Conservation (phyloP, 352 stramenopile genomes). For the Halophytophthora batemanensis region DNA sequence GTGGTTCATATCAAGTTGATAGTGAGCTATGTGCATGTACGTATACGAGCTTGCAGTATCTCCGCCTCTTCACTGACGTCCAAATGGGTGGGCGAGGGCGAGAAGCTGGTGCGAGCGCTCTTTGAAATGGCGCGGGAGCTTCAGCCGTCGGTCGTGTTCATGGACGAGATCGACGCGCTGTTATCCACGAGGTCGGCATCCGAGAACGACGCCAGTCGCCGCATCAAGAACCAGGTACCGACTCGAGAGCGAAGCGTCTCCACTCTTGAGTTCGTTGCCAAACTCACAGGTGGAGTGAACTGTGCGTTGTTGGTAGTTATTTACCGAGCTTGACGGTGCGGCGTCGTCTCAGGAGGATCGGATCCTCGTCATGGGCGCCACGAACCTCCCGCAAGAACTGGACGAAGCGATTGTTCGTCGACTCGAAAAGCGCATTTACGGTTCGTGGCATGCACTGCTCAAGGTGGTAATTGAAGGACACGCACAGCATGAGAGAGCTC, state of each 20-base stretch:
- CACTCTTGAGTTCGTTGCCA: neutral
- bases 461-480: neutral
- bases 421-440: constrained; percentile 88
- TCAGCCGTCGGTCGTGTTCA: constrained; percentile 85
- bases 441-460: constrained; percentile 24
- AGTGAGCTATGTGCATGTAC: constrained; percentile 8
- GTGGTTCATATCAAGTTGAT: constrained; percentile 4
- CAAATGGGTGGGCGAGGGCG: constrained; percentile 90
- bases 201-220: constrained; percentile 83
- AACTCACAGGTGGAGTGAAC: neutral
- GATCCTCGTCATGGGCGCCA: constrained; percentile 87
- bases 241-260: neutral
- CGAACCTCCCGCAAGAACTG: constrained; percentile 83
- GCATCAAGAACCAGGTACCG: constrained; percentile 88
- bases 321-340: constrained; percentile 82
- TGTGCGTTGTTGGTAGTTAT: constrained; percentile 53
- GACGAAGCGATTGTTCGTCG: constrained; percentile 86
- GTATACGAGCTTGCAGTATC: too few relatives aligned
- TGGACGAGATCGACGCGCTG: constrained; percentile 89
- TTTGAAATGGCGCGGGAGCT: constrained; percentile 90
- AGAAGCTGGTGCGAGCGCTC: constrained; percentile 94
- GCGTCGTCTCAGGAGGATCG: constrained; percentile 68
- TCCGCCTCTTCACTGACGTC: constrained; percentile 86
- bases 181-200: constrained; percentile 66
- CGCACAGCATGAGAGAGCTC: neutral